Evolutionary conservation across 208 protist species (phyloP).

Genomic region (Trypanosoma mega): DNA sequence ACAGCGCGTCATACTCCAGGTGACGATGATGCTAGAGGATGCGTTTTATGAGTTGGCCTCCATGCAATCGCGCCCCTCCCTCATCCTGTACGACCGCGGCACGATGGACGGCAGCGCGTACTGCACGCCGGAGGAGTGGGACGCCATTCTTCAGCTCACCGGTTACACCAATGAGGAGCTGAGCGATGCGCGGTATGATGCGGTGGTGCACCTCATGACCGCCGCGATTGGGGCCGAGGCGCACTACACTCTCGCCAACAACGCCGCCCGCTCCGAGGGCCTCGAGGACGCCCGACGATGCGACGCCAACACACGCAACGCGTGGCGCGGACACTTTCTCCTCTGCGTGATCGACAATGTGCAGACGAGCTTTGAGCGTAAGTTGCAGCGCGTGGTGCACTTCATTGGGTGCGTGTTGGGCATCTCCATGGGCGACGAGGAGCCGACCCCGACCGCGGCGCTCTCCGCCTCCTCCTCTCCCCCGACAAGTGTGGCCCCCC

Average conservation of each 20-base stretch:
- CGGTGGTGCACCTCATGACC: slow-evolving; percentile 73
- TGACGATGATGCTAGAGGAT: slow-evolving; percentile 44
- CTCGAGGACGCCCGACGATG: slow-evolving; percentile 41
- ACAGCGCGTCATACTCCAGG: slow-evolving; percentile 42
- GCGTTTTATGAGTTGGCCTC: slow-evolving; percentile 35
- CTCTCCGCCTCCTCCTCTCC: too few species aligned
- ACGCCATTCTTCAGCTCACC: slow-evolving; percentile 19
- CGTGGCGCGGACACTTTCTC: slow-evolving; percentile 39
- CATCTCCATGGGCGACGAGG: not conserved
- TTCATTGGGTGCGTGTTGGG: slow-evolving; percentile 33
- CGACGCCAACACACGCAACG: slow-evolving; percentile 43
- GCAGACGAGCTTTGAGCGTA: slow-evolving; percentile 36
- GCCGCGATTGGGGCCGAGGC: slow-evolving; percentile 63
- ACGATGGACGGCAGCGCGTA: slow-evolving; percentile 64
- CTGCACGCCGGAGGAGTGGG: slow-evolving; percentile 38
- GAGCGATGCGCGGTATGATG: slow-evolving; percentile 52
- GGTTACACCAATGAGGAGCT: slow-evolving; percentile 36
- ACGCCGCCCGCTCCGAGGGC: slow-evolving; percentile 51
- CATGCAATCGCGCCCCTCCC: slow-evolving; percentile 23
- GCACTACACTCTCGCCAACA: slow-evolving; percentile 66
- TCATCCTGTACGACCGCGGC: slow-evolving; percentile 59
- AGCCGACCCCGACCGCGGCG: too few species aligned
- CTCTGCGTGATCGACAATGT: slow-evolving; percentile 43
- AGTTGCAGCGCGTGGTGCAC: slow-evolving; percentile 34
- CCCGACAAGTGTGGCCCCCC: too few species aligned